These are phyloP conservation scores for Ascochyta viciae-villosae DNA, from an alignment of 2,329 filamentous ascomycete species.

Conservation along the genomic window DNA sequence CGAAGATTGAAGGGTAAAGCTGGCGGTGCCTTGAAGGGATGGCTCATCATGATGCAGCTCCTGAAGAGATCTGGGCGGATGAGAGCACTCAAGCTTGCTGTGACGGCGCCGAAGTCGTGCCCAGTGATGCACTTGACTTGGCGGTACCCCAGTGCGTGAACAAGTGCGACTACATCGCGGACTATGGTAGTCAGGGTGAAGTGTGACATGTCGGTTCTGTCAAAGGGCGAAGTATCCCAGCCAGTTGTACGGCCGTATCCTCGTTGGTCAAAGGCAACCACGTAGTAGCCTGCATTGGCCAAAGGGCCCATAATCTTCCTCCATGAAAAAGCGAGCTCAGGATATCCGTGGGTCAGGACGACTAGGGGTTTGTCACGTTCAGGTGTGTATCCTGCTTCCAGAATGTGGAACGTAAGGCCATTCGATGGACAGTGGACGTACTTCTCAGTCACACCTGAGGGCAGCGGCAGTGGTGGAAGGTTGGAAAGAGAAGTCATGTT, in stretches of 20 bases:
- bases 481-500: not conserved
- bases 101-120: slow-evolving; percentile 71
- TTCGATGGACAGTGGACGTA: slow-evolving; percentile 63
- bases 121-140: slow-evolving; percentile 67
- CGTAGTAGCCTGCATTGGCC: slow-evolving; percentile 67
- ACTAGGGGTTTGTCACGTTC: slow-evolving; percentile 60
- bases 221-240: slow-evolving; percentile 61
- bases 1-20: slow-evolving; percentile 58
- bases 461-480: slow-evolving; percentile 60
- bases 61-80: slow-evolving; percentile 70
- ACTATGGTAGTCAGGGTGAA: slow-evolving; percentile 67
- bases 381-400: slow-evolving; percentile 60
- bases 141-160: slow-evolving; percentile 66
- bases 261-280: slow-evolving; percentile 71
- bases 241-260: slow-evolving; percentile 72
- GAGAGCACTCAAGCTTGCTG: slow-evolving; percentile 65
- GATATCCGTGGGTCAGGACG: slow-evolving; percentile 70
- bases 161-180: slow-evolving; percentile 67
- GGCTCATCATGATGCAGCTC: slow-evolving; percentile 68
- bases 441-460: slow-evolving; percentile 61
- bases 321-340: slow-evolving; percentile 74
- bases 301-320: slow-evolving; percentile 67
- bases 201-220: slow-evolving; percentile 62
- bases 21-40: slow-evolving; percentile 66
- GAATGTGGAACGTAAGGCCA: slow-evolving; percentile 67